Evolutionary conservation across 768 basidiomycete species (phyloP).

Genomic region (Russula griseocarnosa): DNA sequence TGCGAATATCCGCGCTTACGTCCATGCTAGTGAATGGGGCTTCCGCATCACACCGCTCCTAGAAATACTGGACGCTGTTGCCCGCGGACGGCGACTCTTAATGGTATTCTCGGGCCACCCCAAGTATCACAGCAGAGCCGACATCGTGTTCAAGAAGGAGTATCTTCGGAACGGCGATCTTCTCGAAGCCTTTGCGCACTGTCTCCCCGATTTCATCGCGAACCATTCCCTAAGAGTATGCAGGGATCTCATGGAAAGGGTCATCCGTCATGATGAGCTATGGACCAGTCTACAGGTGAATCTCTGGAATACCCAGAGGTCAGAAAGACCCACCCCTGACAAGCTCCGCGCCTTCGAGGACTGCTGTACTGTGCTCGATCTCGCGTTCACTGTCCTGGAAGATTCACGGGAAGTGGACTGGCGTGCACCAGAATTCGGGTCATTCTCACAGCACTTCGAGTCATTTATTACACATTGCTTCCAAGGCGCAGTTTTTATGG

Average conservation of each 20-base stretch:
- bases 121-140: background rate
- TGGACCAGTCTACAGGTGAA: conserved; percentile 15
- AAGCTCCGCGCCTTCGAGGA: conserved; percentile 13
- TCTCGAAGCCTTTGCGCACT: conserved; percentile 8
- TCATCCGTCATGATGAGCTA: conserved; percentile 10
- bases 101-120: background rate
- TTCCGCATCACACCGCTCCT: conserved; percentile 11
- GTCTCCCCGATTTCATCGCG: conserved; percentile 7
- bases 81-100: background rate
- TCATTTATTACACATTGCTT: conserved; percentile 6
- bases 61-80: conserved; percentile 8
- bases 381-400: conserved; percentile 1
- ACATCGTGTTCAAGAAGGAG: conserved; percentile 7
- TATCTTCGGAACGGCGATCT: background rate
- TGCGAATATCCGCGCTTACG: background rate
- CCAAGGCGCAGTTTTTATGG: conserved; percentile 12
- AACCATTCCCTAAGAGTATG: background rate
- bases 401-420: conserved; percentile 15
- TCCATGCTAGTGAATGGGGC: background rate
- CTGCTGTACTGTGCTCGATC: conserved; percentile 15
- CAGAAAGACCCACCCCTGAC: conserved; percentile 10
- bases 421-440: conserved; percentile 15
- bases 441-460: conserved; percentile 14
- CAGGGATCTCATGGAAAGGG: background rate
- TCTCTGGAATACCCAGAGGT: conserved; percentile 7